Evolutionary conservation across 192 early-diverging fungal genomes (phyloP).

Genomic region (Podila epicladia): DNA sequence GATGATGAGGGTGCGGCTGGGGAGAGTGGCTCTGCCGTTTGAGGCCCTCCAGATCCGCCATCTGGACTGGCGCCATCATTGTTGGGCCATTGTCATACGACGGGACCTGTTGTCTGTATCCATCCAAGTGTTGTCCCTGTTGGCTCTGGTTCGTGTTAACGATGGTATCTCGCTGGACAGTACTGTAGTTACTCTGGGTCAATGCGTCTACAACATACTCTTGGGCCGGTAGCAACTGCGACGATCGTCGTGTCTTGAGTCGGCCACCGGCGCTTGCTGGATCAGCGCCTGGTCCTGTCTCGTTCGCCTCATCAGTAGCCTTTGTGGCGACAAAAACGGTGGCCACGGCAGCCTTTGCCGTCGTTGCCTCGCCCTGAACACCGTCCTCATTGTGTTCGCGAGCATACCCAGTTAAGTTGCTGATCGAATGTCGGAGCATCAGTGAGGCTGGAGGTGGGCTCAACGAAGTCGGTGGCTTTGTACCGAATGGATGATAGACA

Average conservation of each 20-base stretch:
- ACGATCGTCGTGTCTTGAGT: slow-evolving; percentile 16
- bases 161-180: slow-evolving; percentile 25
- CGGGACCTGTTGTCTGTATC: slow-evolving; percentile 4
- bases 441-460: neutral
- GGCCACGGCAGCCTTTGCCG: neutral
- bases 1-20: slow-evolving; percentile 20
- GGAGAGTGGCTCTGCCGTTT: slow-evolving; percentile 1
- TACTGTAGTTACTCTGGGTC: slow-evolving; percentile 20
- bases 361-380: neutral
- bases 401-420: neutral
- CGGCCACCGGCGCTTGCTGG: slow-evolving; percentile 7
- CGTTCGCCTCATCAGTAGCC: neutral
- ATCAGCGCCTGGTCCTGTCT: slow-evolving; percentile 1
- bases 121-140: slow-evolving; percentile 1
- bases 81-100: slow-evolving; percentile 37
- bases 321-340: neutral
- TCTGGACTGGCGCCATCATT: slow-evolving; percentile 33
- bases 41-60: slow-evolving; percentile 45
- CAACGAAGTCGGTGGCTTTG: neutral
- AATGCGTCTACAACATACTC: slow-evolving; percentile 28
- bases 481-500: neutral
- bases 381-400: neutral
- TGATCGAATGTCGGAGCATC: slow-evolving; percentile 3
- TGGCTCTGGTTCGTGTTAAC: slow-evolving; percentile 16
- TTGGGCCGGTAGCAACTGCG: slow-evolving; percentile 22